phyloP scores from a whole-genome alignment of 768 basidiomycete species.

The Auriscalpium vulgare region DNA sequence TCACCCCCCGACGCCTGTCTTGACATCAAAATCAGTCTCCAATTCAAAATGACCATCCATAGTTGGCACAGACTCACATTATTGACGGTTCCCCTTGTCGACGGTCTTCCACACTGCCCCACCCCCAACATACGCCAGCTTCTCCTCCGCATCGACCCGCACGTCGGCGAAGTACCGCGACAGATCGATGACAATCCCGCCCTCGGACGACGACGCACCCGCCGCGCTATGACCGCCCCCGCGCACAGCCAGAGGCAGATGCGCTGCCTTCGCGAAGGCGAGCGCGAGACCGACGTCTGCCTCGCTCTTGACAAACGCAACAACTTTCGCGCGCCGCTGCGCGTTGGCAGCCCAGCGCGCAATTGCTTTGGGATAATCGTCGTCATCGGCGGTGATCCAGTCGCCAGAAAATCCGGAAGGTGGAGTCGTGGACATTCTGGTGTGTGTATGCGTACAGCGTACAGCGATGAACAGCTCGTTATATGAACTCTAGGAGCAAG shows the following conservation, averaged over 20 bases:
- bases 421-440: not conserved
- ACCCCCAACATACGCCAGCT: conserved; percentile 35
- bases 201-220: conserved; percentile 37
- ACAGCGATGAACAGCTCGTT: no score
- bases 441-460: no score
- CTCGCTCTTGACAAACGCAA: conserved; percentile 35
- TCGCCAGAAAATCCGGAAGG: conserved; percentile 33
- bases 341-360: conserved; percentile 38
- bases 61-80: conserved; percentile 25
- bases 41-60: not conserved
- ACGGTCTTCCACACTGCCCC: conserved; percentile 42
- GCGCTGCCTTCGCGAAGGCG: conserved; percentile 26
- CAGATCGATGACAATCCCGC: conserved; percentile 45
- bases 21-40: not conserved
- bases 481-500: no score
- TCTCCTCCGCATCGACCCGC: conserved; percentile 30
- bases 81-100: conserved; percentile 40
- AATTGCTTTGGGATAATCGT: conserved; percentile 31
- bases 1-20: conserved; percentile 17
- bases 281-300: conserved; percentile 32
- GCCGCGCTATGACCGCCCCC: conserved; percentile 41
- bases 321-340: conserved; percentile 30
- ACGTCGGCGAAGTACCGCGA: conserved; percentile 32
- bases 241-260: conserved; percentile 32
- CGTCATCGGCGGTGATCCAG: conserved; percentile 29